phyloP scores from a whole-genome alignment of 225 moss, liverwort and hornwort species.

The Thuidium tamariscinum region DNA sequence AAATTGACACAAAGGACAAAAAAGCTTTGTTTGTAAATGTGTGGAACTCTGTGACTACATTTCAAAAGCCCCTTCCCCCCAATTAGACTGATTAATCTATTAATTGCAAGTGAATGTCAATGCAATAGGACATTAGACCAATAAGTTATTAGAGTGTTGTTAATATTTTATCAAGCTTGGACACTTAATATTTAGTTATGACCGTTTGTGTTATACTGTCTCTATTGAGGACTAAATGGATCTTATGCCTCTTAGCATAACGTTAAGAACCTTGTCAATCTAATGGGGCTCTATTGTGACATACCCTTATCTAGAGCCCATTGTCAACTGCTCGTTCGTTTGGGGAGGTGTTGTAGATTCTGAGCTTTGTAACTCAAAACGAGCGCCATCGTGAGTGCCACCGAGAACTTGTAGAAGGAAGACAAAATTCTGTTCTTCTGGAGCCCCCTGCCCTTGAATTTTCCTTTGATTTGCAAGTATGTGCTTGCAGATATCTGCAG shows the following conservation, averaged over 20 bases:
- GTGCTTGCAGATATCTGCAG: conserved; percentile 45
- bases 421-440: background rate
- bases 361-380: background rate
- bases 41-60: background rate
- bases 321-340: background rate
- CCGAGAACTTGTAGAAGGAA: background rate
- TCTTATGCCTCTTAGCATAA: background rate
- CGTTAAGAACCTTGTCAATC: background rate
- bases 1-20: background rate
- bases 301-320: background rate
- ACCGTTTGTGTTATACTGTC: background rate
- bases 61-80: background rate
- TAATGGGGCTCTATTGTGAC: background rate
- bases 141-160: background rate
- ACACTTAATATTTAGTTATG: background rate
- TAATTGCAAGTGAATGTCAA: background rate
- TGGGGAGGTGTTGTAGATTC: background rate
- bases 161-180: background rate
- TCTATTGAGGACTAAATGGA: background rate
- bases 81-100: too few relatives aligned
- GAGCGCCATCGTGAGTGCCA: background rate
- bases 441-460: background rate
- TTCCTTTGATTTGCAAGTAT: background rate
- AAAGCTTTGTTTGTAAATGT: background rate
- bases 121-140: background rate